Evolutionary conservation across 2,329 filamentous ascomycete species (phyloP).

Genomic region (Xylariomycetidae sp.): DNA sequence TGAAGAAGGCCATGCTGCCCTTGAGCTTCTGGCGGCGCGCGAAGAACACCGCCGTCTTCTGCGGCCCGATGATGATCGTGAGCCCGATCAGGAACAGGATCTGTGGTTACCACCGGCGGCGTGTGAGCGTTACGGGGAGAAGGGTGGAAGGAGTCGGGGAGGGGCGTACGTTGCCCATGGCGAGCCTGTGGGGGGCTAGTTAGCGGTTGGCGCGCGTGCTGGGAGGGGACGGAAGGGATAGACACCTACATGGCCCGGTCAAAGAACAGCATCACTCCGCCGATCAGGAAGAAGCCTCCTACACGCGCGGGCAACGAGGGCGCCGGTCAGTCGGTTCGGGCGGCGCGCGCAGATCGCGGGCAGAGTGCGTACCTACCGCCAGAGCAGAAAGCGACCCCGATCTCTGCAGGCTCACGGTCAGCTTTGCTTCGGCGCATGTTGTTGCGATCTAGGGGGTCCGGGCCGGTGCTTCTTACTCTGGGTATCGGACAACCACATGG

Average conservation of each 20-base stretch:
- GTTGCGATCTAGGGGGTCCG: neutral
- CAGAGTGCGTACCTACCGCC: conserved; percentile 64
- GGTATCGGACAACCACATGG: conserved; percentile 93
- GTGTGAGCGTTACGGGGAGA: conserved; percentile 1
- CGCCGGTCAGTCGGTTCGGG: conserved; percentile 11
- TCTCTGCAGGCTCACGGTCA: conserved; percentile 51
- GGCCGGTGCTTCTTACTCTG: conserved; percentile 62
- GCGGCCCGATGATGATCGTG: conserved; percentile 87
- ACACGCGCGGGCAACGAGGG: conserved; percentile 7
- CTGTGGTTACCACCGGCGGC: conserved; percentile 35
- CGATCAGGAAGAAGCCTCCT: conserved; percentile 93
- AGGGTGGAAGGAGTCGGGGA: conserved; percentile 8
- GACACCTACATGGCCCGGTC: conserved; percentile 80
- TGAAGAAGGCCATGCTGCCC: conserved; percentile 82
- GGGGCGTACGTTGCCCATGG: conserved; percentile 83
- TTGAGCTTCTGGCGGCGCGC: conserved; percentile 87
- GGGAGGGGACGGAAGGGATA: conserved; percentile 2
- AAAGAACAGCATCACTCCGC: conserved; percentile 95
- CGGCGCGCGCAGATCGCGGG: conserved; percentile 2
- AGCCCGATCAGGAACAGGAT: conserved; percentile 97
- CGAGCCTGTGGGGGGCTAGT: conserved; percentile 54
- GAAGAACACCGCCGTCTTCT: conserved; percentile 92
- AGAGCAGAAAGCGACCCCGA: conserved; percentile 96
- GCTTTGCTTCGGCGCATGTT: conserved; percentile 1
- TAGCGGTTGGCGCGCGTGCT: conserved; percentile 1